phyloP scores from a whole-genome alignment of 2,329 filamentous ascomycete genomes.

The Colletotrichum lindemuthianum region DNA sequence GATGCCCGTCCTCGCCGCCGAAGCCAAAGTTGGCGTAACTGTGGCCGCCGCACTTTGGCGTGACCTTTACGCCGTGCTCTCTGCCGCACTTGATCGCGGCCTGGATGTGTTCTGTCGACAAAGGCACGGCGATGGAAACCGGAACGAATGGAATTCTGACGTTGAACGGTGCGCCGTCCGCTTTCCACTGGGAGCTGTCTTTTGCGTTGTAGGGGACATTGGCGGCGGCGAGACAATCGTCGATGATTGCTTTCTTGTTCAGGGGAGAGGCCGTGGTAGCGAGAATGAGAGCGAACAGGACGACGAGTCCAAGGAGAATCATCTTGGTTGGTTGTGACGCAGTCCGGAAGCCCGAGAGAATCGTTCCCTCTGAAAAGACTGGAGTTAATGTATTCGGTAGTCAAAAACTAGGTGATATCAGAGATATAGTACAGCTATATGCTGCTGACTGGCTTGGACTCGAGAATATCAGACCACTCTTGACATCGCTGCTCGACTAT shows the following conservation, averaged over 20 bases:
- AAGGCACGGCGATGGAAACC: constrained; percentile 44
- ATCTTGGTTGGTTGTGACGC: not conserved
- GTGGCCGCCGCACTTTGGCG: constrained; percentile 62
- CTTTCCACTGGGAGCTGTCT: constrained; percentile 44
- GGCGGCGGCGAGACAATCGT: constrained; percentile 40
- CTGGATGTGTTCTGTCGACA: constrained; percentile 51
- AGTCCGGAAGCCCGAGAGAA: no score
- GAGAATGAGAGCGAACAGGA: not conserved
- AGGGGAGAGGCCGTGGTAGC: not conserved
- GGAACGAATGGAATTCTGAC: constrained; percentile 46
- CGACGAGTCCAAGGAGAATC: not conserved
- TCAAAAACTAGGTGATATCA: no score
- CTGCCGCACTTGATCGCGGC: constrained; percentile 57
- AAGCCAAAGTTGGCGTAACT: constrained; percentile 62
- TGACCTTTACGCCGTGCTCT: constrained; percentile 55
- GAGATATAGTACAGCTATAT: no score
- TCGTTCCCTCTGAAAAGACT: no score
- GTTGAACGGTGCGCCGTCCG: constrained; percentile 47
- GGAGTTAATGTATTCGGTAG: no score
- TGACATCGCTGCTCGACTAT: no score
- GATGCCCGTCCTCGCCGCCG: constrained; percentile 52
- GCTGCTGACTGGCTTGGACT: no score
- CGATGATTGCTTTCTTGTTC: constrained; percentile 34
- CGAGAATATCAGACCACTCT: no score
- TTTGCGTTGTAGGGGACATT: constrained; percentile 38